Evolutionary conservation across 2,329 filamentous ascomycete species (phyloP), one percentile per base, ranked within the genome.

Genomic region (Mollisiaceae sp.): DNA sequence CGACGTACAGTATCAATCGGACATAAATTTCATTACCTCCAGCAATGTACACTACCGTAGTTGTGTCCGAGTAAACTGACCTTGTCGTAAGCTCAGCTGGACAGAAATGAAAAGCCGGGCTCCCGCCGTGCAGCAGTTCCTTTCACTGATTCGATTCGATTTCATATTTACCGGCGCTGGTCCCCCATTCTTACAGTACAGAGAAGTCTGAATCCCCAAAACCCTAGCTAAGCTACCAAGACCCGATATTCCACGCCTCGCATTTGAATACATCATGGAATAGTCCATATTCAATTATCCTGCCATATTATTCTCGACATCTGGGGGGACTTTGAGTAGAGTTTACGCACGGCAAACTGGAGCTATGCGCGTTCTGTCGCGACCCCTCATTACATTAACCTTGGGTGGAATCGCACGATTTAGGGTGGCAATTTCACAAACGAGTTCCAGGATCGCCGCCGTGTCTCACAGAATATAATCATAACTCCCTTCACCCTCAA

Each of bases 61-160:
- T 47, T 58, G 56, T 60, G 24, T 18, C 36, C 66, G 59, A 65
- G 50, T 67, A 62, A 59, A 55, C 43, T 60, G 54, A 47, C 64
- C 65, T 55, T 60, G 65, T 65, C 63, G 62, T 60, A 60, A 45
- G 68, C 68, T 69, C 65, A 66, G 62, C 64, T 63, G 66, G 67
- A 68, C 65, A 65, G 61, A 60, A 57, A 20, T 57, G 57, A 64
- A 55, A 52, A 62, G 58, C 66, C 58, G 59, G 41, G 24, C 45
- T 57, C 54, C 64, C 60, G 60, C 57, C 58, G 56, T 66, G 61
- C 62, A 62, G 57, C 67, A 52, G 52, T 50, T 38, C 39, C 57
- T 32, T 36, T 35, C 20, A 45, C 47, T 63, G 56, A 65, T 65
- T 65, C 59, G 67, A 65, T 59, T 67, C 67, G 52, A 66, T 61